These are phyloP conservation scores for Penicillium sp. DNA, from an alignment of 2,329 filamentous ascomycete genomes.

Conservation along the genomic window DNA sequence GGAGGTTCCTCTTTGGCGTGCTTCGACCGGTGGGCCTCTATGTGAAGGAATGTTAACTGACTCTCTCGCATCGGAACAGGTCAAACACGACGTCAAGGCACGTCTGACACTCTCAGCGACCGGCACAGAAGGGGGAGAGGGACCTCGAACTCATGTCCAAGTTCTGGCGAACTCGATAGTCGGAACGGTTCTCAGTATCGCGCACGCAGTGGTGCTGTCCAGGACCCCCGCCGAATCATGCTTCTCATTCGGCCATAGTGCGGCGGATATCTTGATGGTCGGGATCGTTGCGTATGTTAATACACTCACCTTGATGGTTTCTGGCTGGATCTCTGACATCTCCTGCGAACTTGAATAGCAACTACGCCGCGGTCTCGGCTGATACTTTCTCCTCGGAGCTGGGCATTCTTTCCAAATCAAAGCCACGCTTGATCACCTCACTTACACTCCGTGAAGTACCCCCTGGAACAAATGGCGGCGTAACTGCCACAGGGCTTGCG, in stretches of 20 bases:
- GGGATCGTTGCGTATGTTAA: constrained; percentile 45
- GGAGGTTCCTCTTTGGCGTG: too few species aligned
- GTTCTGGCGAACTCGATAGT: constrained; percentile 86
- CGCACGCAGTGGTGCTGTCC: constrained; percentile 53
- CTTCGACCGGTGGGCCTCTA: background rate
- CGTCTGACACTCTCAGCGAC: constrained; percentile 76
- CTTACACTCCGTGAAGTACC: constrained; percentile 76
- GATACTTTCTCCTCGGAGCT: constrained; percentile 97
- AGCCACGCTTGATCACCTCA: constrained; percentile 85
- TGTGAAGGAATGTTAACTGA: background rate
- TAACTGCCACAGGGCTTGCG: constrained; percentile 73
- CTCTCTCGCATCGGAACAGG: constrained; percentile 49
- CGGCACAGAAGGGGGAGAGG: constrained; percentile 75
- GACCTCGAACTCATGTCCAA: constrained; percentile 81
- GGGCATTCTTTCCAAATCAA: constrained; percentile 77
- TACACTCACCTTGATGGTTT: background rate
- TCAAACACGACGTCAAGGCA: constrained; percentile 87
- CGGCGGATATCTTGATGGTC: constrained; percentile 43
- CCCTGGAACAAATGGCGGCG: constrained; percentile 89
- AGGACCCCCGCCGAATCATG: constrained; percentile 34
- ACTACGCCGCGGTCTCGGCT: constrained; percentile 89
- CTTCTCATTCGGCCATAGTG: constrained; percentile 40
- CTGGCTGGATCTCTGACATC: background rate
- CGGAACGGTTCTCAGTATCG: constrained; percentile 67
- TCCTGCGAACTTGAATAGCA: constrained; percentile 42